Percentiles rank a stretch among this genome's conserved stretches.
Evolutionary conservation across 495 filamentous ascomycete species (phyloP).

Genomic region (Sphaerosporella brunnea): DNA sequence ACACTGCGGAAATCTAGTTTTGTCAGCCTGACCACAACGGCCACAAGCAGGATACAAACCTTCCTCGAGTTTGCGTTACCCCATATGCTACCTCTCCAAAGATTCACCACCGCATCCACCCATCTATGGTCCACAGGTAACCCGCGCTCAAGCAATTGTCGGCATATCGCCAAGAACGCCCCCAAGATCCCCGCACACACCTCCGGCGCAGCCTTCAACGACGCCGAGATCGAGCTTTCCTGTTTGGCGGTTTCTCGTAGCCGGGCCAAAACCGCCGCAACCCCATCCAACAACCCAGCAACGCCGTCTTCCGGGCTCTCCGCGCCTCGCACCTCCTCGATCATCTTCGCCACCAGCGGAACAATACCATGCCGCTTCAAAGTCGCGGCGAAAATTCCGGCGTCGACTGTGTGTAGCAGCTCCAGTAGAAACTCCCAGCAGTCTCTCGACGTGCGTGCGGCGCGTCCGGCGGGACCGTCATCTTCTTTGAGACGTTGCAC

Average conservation of each 20-base stretch:
- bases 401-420: slow-evolving; percentile 9
- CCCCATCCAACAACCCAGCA: not conserved
- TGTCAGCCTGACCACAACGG: not conserved
- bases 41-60: slow-evolving; percentile 9
- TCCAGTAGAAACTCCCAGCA: slow-evolving; percentile 17
- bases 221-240: not conserved
- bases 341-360: slow-evolving; percentile 14
- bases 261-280: not conserved
- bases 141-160: slow-evolving; percentile 7
- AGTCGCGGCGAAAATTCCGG: slow-evolving; percentile 1
- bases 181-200: slow-evolving; percentile 6
- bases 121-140: slow-evolving; percentile 5
- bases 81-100: slow-evolving; percentile 23
- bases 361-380: slow-evolving; percentile 22
- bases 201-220: slow-evolving; percentile 1
- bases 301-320: not conserved
- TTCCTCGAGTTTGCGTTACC: slow-evolving; percentile 22
- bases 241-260: not conserved
- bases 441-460: slow-evolving; percentile 9
- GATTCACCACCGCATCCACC: slow-evolving; percentile 11
- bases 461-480: slow-evolving; percentile 3
- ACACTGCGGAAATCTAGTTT: slow-evolving; percentile 6
- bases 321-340: not conserved
- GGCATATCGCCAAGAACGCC: slow-evolving; percentile 16
- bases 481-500: slow-evolving; percentile 22